Evolutionary conservation across 1,284 basidiomycete genomes (phyloP).

Genomic region (Sporisorium scitamineum): DNA sequence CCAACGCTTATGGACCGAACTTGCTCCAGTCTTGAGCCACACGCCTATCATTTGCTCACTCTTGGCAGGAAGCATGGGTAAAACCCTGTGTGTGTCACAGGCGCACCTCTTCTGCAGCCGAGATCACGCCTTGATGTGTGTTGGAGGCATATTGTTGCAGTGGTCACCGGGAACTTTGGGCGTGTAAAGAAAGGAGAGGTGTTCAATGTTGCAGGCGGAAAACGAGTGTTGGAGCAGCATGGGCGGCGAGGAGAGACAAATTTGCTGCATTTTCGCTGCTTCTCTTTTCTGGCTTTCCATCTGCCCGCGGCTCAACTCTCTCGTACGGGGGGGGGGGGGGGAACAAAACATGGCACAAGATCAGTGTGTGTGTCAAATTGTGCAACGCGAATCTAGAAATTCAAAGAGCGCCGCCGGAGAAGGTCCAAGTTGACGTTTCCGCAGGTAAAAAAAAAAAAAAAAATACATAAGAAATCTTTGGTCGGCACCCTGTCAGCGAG

Average conservation of each 20-base stretch:
- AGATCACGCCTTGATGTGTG: background rate
- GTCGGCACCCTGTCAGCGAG: slow-evolving; percentile 1
- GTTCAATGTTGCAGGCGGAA: too few species aligned
- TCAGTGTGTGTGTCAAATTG: background rate
- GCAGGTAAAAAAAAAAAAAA: slow-evolving; percentile 1
- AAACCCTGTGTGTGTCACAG: too few species aligned
- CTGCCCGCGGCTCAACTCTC: slow-evolving; percentile 6
- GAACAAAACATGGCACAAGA: background rate
- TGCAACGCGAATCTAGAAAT: slow-evolving; percentile 8
- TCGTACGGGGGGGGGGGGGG: slow-evolving; percentile 4
- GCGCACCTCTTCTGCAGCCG: background rate
- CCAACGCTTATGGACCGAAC: too few species aligned
- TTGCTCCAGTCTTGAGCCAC: too few species aligned
- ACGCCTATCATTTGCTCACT: too few species aligned
- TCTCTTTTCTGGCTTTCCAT: background rate
- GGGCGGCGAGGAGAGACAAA: background rate
- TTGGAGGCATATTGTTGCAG: background rate
- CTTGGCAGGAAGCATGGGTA: too few species aligned
- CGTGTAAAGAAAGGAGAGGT: too few species aligned
- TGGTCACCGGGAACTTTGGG: background rate
- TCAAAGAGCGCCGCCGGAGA: slow-evolving; percentile 21
- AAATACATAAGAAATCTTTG: too few species aligned
- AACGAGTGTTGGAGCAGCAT: background rate
- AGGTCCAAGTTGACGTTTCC: background rate
- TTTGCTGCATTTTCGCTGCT: background rate